Base-by-base conservation (phyloP, 495 filamentous ascomycete genomes). In the Hyaloscypha finlandica region DNA sequence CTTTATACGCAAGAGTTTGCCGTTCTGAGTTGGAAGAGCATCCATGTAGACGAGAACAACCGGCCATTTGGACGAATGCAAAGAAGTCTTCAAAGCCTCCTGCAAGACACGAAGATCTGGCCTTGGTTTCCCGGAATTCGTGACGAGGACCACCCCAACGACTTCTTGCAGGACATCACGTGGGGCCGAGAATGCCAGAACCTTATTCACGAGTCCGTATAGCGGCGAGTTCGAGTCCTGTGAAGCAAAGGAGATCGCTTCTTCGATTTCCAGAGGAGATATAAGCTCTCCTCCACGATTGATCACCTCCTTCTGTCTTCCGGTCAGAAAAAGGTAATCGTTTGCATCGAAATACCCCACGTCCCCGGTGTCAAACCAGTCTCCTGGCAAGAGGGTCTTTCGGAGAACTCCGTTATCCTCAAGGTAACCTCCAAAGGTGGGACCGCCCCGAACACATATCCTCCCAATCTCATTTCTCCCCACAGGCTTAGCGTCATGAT, bases 291-390 rank as follows among this genome's bases (percentile, higher is more conserved):
- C 64, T 19, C 64, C 64, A 31, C 58, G 42, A 45, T 67, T 88
- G 71, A 89, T 83, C 25, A 86, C 75, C 62, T 88, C 86, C 74
- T 87, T 88, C 67, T 79, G 79, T 29, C 86, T 79, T 16, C 86
- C 86, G 16, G 79, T 82, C 42, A 89, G 77, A 66, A 79, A 77
- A 30, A 88, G 76, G 60, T 85, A 82, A 25, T 83, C 84, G 9
- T 82, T 72, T 8, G 61, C 56, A 71, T 85, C 84, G 19, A 85
- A 64, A 39, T 76, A 75, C 6, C 81, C 82, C 32, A 81, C 72
- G 67, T 85, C 82, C 32, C 82, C 81, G 35, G 81, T 83, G 32
- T 81, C 77, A 54, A 84, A 83, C 74, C 76, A 83, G 9, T 81
- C 81, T 33, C 74, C 66, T 11, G 61, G 52, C 59, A 70, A 75